Conservation (phyloP, 1,139 yeast species). For the Yamadazyma friedrichii region DNA sequence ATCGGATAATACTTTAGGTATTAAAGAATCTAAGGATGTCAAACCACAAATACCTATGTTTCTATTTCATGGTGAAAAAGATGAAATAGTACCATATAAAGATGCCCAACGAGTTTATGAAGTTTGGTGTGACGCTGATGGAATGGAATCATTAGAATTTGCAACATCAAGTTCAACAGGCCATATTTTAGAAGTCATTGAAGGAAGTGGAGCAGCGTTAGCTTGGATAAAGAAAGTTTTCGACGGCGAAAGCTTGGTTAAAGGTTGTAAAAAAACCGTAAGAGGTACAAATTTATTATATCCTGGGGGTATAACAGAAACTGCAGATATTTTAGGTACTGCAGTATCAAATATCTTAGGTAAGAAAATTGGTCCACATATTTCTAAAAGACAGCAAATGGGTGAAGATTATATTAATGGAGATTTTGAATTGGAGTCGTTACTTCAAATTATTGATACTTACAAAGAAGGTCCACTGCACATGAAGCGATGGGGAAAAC, state of each 20-base stretch:
- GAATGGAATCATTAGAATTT: slow-evolving; percentile 28
- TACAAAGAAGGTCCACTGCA: no score
- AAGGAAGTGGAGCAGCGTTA: slow-evolving; percentile 19
- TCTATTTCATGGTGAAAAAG: slow-evolving; percentile 31
- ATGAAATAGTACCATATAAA: slow-evolving; percentile 28
- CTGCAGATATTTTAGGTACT: slow-evolving; percentile 8
- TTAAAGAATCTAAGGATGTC: slow-evolving; percentile 13
- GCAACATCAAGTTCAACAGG: slow-evolving; percentile 24
- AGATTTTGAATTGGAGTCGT: slow-evolving; percentile 4
- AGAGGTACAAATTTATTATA: slow-evolving; percentile 24
- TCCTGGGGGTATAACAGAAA: slow-evolving; percentile 18
- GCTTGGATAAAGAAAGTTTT: slow-evolving; percentile 24
- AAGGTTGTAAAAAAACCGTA: slow-evolving; percentile 26
- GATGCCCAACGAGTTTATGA: slow-evolving; percentile 25
- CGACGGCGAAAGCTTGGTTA: slow-evolving; percentile 21
- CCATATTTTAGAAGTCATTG: slow-evolving; percentile 24
- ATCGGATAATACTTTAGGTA: slow-evolving; percentile 19
- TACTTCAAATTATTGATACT: not conserved
- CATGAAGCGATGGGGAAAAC: no score
- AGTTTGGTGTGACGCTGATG: slow-evolving; percentile 30
- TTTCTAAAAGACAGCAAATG: not conserved
- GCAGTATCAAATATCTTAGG: slow-evolving; percentile 11
- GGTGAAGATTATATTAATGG: not conserved
- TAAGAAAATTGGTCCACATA: slow-evolving; percentile 11
- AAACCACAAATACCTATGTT: slow-evolving; percentile 33